Conservation (phyloP, 805 yeast genomes). For the Starmerella apicola region DNA sequence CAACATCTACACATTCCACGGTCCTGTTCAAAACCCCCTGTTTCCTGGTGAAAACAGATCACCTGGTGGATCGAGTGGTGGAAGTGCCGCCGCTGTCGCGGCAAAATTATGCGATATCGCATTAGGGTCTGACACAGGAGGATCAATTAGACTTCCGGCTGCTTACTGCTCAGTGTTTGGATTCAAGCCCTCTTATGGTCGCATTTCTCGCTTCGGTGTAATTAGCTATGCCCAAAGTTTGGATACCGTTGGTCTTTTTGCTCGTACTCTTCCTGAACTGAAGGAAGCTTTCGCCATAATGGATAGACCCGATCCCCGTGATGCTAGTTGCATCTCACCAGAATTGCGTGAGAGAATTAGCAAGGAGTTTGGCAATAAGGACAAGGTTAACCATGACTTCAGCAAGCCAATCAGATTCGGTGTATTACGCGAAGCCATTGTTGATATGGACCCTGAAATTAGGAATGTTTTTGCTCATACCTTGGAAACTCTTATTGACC, state of each 20-base stretch:
- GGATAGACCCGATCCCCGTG: constrained; percentile 54
- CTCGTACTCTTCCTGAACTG: constrained; percentile 37
- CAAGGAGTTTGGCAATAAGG: neutral
- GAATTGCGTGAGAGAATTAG: constrained; percentile 15
- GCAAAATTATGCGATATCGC: constrained; percentile 57
- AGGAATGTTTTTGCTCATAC: constrained; percentile 37
- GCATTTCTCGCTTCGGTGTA: constrained; percentile 85
- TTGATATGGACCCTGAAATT: constrained; percentile 40
- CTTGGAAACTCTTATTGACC: constrained; percentile 33
- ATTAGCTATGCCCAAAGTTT: constrained; percentile 85
- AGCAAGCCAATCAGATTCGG: constrained; percentile 43
- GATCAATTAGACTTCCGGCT: constrained; percentile 87
- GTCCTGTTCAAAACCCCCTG: constrained; percentile 32
- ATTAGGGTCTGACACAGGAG: constrained; percentile 95
- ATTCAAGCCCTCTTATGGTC: constrained; percentile 87
- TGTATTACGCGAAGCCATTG: constrained; percentile 54
- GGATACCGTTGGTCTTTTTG: constrained; percentile 83
- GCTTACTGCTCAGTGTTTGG: constrained; percentile 75
- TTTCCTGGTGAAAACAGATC: constrained; percentile 29
- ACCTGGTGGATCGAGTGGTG: constrained; percentile 93
- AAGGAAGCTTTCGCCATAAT: constrained; percentile 41
- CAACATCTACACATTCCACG: constrained; percentile 27
- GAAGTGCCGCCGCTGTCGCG: constrained; percentile 87
- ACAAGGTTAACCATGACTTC: too few relatives aligned
- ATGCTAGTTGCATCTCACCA: constrained; percentile 49